Conservation (phyloP, 2,329 filamentous ascomycete genomes). For the Paecilomyces fulvus region DNA sequence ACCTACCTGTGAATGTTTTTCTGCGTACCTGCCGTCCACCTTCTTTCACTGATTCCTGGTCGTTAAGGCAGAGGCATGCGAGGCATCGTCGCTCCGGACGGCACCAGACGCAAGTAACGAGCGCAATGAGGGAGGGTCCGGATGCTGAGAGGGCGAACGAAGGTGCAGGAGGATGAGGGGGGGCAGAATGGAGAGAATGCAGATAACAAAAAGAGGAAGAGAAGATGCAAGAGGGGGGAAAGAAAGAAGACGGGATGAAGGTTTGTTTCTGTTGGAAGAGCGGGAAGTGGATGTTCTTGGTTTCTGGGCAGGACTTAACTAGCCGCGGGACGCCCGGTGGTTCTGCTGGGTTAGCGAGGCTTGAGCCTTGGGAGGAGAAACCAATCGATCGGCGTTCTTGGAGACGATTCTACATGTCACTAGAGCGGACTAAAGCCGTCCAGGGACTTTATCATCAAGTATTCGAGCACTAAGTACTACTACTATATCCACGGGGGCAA, state of each 20-base stretch:
- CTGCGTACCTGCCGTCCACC: background rate
- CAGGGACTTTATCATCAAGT: background rate
- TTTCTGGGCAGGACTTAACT: background rate
- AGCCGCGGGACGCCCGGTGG: background rate
- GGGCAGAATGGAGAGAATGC: background rate
- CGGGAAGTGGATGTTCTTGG: background rate
- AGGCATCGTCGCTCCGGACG: background rate
- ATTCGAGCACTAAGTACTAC: background rate
- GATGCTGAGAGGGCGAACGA: background rate
- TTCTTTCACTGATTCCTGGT: background rate
- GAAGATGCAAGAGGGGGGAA: background rate
- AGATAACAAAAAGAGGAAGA: background rate
- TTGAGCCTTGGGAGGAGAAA: background rate
- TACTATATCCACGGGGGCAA: no score
- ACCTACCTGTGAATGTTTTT: background rate
- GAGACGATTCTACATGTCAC: background rate
- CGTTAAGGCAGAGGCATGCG: background rate
- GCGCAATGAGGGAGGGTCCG: background rate
- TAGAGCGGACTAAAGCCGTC: background rate
- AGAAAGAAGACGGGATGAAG: background rate
- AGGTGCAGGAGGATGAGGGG: background rate
- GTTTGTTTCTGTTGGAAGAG: background rate
- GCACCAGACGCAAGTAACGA: background rate
- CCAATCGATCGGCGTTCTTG: background rate
- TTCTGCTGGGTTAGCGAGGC: background rate